Base-by-base conservation (phyloP, 805 yeast genomes). In the Brettanomyces nanus region DNA sequence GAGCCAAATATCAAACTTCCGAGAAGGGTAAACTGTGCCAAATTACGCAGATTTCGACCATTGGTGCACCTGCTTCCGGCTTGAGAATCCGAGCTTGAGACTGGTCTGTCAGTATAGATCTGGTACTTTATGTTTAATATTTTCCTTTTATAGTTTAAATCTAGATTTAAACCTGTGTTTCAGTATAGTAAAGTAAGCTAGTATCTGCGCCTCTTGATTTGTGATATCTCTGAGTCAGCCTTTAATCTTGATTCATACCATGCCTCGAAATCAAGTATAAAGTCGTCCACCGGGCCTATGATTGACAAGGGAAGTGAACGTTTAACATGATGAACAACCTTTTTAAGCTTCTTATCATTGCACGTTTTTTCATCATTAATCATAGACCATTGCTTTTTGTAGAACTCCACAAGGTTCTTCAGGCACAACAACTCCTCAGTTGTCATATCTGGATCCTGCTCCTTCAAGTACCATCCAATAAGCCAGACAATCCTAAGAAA, bases 41-140 rank as follows among this genome's bases (percentile, higher is more conserved):
- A 35, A 77, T 92, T 44, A 83, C 97, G 2, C 59, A 69, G 36
- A 67, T 94, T 44, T 81, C 96, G 4, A 65, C 71, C 38, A 77
- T 92, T 46, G 99, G 98, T 15, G 86, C 90, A 13, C 85, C 92
- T 15, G 92, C 95, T 9, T 81, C 95, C 10, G 97, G 97, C 18
- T 71, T 90, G 53, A 77, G 94, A 45, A 69, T 74, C 15, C 22
- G 28, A 11, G 38, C 33, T 13, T 35, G 86, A 84, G 28, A 39
- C 87, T 89, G 58, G 90, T 82, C 37, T 79, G 67, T n/a, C n/a
- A n/a, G n/a, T n/a, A n/a, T n/a, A n/a, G n/a, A n/a, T 83, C 94
- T 14, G 71, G 81, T 11, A 77, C 95, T 17, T 75, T 71, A 25
- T 25, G 13, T 25, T 25, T 25, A 25, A 25, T 10, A 13, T n/a